phyloP scores from a whole-genome alignment of 2,329 filamentous ascomycete species.

The Fusarium penzigii region DNA sequence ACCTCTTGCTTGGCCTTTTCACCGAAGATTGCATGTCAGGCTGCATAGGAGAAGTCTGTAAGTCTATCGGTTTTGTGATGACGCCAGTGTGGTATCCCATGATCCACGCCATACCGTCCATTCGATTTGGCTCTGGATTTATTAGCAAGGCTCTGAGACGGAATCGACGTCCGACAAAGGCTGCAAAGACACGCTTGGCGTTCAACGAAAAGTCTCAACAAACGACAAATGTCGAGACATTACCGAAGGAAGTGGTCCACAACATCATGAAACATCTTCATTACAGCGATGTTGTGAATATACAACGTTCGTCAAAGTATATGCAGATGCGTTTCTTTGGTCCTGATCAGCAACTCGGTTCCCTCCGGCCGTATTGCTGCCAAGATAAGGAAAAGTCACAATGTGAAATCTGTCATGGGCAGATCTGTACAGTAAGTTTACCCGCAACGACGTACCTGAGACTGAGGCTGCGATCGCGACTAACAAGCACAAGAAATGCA shows the following conservation, averaged over 20 bases:
- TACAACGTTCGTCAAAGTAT: background rate
- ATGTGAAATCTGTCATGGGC: constrained; percentile 1
- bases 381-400: background rate
- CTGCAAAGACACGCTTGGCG: background rate
- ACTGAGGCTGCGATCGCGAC: too few relatives aligned
- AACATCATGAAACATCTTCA: background rate
- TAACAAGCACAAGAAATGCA: background rate
- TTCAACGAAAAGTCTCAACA: background rate
- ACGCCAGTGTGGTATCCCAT: too few relatives aligned
- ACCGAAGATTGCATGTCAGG: too few relatives aligned
- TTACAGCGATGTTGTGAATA: background rate
- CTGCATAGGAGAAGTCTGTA: too few relatives aligned
- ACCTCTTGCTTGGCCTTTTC: background rate
- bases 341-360: background rate
- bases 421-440: constrained; percentile 1
- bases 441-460: background rate
- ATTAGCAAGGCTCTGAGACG: background rate
- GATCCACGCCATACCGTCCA: too few relatives aligned
- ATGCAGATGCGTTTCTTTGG: constrained; percentile 1
- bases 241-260: background rate
- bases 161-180: background rate
- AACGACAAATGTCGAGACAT: background rate
- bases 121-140: too few relatives aligned
- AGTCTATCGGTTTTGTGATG: too few relatives aligned
- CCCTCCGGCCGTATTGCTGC: background rate